These are phyloP conservation scores for Camellia lanceoleosa DNA, from an alignment of 148 eudicot species.

Conservation along the genomic window DNA sequence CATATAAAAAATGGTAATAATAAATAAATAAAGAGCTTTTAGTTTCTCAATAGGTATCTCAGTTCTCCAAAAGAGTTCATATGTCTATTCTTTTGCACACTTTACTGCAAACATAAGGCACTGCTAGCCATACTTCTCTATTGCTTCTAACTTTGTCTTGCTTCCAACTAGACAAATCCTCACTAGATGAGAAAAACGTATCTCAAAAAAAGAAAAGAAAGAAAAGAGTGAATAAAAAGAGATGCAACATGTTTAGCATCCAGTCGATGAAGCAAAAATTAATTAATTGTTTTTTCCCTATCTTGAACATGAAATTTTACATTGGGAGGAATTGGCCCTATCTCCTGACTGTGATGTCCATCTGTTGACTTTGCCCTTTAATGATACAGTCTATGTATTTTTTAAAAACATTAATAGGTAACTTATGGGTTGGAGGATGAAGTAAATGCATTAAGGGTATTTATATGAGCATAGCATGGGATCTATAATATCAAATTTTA, in stretches of 20 bases:
- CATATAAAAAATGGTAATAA: no score
- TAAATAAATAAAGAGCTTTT: background rate
- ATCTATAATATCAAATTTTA: background rate
- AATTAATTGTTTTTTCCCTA: background rate
- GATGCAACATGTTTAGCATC: background rate
- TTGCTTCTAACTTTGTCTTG: background rate
- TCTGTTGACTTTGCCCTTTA: slow-evolving; percentile 3
- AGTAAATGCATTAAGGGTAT: background rate
- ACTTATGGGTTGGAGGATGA: background rate
- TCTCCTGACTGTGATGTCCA: background rate
- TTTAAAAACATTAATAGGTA: background rate
- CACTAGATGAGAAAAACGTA: background rate
- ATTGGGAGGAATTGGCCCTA: background rate
- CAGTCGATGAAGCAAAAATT: background rate
- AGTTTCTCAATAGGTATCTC: background rate
- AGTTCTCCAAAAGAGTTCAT: background rate
- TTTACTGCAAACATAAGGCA: background rate
- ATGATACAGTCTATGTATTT: background rate
- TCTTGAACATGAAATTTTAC: background rate
- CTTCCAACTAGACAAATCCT: background rate
- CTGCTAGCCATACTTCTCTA: background rate
- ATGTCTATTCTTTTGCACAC: background rate
- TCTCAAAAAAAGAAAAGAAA: background rate
- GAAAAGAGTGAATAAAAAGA: background rate
- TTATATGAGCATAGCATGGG: background rate